phyloP scores from a whole-genome alignment of 306 rosid species.

The Fragaria ananassa region DNA sequence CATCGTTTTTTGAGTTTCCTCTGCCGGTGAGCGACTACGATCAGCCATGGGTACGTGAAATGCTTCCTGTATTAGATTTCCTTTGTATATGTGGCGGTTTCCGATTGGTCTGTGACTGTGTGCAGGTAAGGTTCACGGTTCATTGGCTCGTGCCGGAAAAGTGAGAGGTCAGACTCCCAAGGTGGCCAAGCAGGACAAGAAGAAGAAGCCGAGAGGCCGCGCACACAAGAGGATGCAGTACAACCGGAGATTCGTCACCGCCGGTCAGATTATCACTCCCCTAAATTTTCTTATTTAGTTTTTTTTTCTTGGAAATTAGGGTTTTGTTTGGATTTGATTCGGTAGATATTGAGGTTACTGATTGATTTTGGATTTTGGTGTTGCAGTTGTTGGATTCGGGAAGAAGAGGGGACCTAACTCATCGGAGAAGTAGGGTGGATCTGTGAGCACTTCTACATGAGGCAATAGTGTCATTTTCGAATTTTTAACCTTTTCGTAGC shows the following conservation, averaged over 20 bases:
- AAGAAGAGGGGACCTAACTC: slow-evolving; percentile 67
- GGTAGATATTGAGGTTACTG: no score
- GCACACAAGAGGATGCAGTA: slow-evolving; percentile 66
- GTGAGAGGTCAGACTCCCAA: slow-evolving; percentile 69
- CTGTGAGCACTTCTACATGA: slow-evolving; percentile 1
- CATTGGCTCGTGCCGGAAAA: slow-evolving; percentile 68
- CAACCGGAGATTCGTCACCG: slow-evolving; percentile 66
- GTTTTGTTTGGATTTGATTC: neutral
- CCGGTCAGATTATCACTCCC: slow-evolving; percentile 28
- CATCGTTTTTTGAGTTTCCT: neutral
- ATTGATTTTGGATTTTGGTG: no score
- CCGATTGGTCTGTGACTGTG: slow-evolving; percentile 9
- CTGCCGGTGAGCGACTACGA: neutral
- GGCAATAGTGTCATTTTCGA: neutral
- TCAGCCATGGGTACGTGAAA: slow-evolving; percentile 25
- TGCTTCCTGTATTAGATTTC: neutral
- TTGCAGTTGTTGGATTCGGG: slow-evolving; percentile 52
- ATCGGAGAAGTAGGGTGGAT: slow-evolving; percentile 43
- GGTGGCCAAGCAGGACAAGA: slow-evolving; percentile 68
- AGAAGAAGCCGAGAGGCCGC: slow-evolving; percentile 61
- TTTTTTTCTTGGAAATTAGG: no score
- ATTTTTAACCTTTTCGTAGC: neutral
- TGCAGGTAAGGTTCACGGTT: slow-evolving; percentile 67
- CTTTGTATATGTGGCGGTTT: neutral
- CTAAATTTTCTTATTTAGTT: no score